phyloP scores from a whole-genome alignment of 2,329 filamentous ascomycete genomes.

The Penicillium sumatraense region DNA sequence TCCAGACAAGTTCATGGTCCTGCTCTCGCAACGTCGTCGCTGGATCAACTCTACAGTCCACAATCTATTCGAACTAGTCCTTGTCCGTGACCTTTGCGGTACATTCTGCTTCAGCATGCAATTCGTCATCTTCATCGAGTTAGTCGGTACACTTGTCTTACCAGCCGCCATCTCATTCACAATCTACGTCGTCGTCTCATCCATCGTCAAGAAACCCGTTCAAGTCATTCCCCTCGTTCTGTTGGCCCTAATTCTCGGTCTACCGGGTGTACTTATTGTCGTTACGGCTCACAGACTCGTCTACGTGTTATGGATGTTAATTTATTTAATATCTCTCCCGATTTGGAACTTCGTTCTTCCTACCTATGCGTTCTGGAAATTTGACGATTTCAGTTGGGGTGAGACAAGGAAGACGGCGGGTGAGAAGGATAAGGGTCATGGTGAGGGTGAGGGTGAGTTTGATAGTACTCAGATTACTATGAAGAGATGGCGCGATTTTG shows the following conservation, averaged over 20 bases:
- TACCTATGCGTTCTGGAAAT: constrained; percentile 97
- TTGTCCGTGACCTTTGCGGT: constrained; percentile 93
- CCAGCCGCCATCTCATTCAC: constrained; percentile 97
- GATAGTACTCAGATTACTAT: constrained; percentile 99
- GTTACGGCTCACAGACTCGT: constrained; percentile 90
- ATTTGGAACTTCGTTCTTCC: constrained; percentile 98
- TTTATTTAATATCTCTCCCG: constrained; percentile 90
- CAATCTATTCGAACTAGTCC: constrained; percentile 95
- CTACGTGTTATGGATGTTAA: constrained; percentile 95
- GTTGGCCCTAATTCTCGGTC: constrained; percentile 85
- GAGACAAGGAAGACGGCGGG: constrained; percentile 95
- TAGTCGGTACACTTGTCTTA: constrained; percentile 90
- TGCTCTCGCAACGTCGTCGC: constrained; percentile 90
- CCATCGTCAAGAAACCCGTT: constrained; percentile 75
- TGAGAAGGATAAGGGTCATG: constrained; percentile 83
- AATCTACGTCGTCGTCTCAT: constrained; percentile 89
- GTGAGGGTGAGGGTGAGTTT: constrained; percentile 89
- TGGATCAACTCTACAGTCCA: constrained; percentile 99
- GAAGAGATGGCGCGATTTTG: constrained; percentile 98
- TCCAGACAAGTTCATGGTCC: constrained; percentile 86
- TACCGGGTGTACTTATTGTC: constrained; percentile 89
- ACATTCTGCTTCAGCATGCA: constrained; percentile 99
- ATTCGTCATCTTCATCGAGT: constrained; percentile 94
- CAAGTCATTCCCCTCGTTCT: constrained; percentile 91
- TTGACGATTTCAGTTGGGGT: constrained; percentile 99